Base-by-base conservation (phyloP, 495 filamentous ascomycete species). In the Antarctomyces pellizariae region DNA sequence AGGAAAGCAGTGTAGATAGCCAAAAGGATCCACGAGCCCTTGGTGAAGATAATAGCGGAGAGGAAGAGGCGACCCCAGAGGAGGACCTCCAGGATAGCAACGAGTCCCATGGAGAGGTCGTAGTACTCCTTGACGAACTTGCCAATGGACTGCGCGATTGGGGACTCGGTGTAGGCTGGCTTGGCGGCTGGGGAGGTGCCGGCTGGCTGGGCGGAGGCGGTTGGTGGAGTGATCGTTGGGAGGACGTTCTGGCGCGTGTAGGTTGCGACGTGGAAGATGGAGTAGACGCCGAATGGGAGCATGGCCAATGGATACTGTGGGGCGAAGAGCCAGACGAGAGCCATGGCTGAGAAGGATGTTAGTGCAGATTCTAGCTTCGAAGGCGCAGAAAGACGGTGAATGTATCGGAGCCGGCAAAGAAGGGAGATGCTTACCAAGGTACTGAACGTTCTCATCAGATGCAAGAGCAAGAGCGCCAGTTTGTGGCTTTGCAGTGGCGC, bases 91-190 rank as follows among this genome's bases (percentile, higher is more conserved):
- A 86, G 63, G 17, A 50, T 47, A 9, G 76, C 66, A 16, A 86
- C 77, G 16, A 84, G 59, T 35, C 71, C 73, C 77, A 86, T 86
- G 38, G 71, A 71, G 24, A 63, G 51, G 47, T 95, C 89, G 44
- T 95, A 95, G 60, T 95, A 91, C 46, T 83, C 67, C 66, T 93
- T 97, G 48, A 97, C 82, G 44, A 97, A 97, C 33, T 57, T 55
- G 26, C 78, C 79, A 45, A 97, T 90, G 33, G 57, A 65, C 29
- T 93, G 79, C 9, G 75, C 66, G 13, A 77, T 43, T 17, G 73
- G 58, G 39, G 71, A 71, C 33, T 67, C 55, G 45, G 64, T 65
- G 39, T 56, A 54, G 30, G 62, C 59, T 11, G 68, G 55, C 45
- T 68, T 70, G 27, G 67, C 62, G 27, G 50, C 45, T n/a, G 73